Percentiles rank a stretch among this genome's conserved stretches.
Evolutionary conservation across 192 early-diverging fungal species (phyloP).

Genomic region (Linnemannia zychae): DNA sequence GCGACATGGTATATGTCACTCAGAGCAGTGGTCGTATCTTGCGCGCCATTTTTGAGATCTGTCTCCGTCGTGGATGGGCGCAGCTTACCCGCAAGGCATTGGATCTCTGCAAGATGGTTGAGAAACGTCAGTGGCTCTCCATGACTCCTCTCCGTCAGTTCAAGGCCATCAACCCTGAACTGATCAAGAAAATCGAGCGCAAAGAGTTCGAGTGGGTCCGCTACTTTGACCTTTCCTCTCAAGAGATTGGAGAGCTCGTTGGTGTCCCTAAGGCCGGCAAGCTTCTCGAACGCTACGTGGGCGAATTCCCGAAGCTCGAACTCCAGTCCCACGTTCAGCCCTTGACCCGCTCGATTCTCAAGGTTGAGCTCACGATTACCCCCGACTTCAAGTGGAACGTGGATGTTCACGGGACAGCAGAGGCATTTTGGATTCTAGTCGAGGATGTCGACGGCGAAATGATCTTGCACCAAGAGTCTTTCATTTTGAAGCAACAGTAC

Average conservation of each 20-base stretch:
- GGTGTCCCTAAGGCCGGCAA: constrained; percentile 91
- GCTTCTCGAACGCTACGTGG: constrained; percentile 88
- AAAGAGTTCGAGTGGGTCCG: constrained; percentile 97
- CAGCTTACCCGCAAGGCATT: constrained; percentile 89
- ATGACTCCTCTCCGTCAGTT: constrained; percentile 98
- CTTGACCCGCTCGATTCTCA: constrained; percentile 90
- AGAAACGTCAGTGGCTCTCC: constrained; percentile 93
- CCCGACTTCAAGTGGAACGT: constrained; percentile 97
- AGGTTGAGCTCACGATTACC: constrained; percentile 91
- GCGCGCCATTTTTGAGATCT: constrained; percentile 98
- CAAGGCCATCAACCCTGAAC: constrained; percentile 79
- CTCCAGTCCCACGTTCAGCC: constrained; percentile 93
- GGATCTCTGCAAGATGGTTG: constrained; percentile 98
- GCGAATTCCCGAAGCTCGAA: constrained; percentile 95
- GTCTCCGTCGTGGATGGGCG: constrained; percentile 94
- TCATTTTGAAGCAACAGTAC: constrained; percentile 91
- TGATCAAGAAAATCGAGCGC: constrained; percentile 90
- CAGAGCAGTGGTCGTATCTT: constrained; percentile 95
- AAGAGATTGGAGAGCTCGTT: constrained; percentile 94
- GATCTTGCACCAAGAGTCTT: constrained; percentile 92
- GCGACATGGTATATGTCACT: constrained; percentile 99
- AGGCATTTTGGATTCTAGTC: constrained; percentile 95
- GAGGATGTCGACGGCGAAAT: constrained; percentile 95
- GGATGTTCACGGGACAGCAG: constrained; percentile 85
- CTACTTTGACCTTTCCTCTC: constrained; percentile 92